Evolutionary conservation across 345 rosid species (phyloP).

Genomic region (Zanthoxylum bungeanum): DNA sequence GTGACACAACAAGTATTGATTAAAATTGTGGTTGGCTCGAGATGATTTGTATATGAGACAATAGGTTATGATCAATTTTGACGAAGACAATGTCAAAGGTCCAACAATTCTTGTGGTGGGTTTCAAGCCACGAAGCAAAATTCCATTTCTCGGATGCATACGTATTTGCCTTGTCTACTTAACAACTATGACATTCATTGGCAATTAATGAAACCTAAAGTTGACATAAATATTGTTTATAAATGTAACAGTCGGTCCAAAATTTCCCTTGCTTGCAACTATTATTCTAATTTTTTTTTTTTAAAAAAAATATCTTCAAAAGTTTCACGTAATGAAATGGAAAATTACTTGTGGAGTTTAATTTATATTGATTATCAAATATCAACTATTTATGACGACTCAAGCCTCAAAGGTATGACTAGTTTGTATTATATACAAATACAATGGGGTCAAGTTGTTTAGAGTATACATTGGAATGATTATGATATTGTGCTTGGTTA

Average conservation of each 20-base stretch:
- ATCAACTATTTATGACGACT: neutral
- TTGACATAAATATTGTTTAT: neutral
- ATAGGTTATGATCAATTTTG: neutral
- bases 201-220: neutral
- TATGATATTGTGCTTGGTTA: no score
- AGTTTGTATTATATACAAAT: no score
- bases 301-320: no score
- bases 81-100: neutral
- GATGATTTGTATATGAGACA: neutral
- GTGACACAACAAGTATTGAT: no score
- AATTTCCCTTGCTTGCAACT: neutral
- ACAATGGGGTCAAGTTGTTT: no score
- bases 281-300: no score
- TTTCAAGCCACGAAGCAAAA: neutral
- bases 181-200: neutral
- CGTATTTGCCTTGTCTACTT: neutral
- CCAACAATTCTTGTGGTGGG: constrained; percentile 4
- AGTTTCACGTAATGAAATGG: no score
- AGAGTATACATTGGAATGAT: no score
- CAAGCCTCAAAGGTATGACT: neutral
- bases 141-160: neutral
- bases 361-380: no score
- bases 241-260: neutral
- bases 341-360: neutral
- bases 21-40: neutral